These are phyloP conservation scores for Wickerhamomyces sp. DNA, from an alignment of 1,139 yeast species.

Conservation along the genomic window DNA sequence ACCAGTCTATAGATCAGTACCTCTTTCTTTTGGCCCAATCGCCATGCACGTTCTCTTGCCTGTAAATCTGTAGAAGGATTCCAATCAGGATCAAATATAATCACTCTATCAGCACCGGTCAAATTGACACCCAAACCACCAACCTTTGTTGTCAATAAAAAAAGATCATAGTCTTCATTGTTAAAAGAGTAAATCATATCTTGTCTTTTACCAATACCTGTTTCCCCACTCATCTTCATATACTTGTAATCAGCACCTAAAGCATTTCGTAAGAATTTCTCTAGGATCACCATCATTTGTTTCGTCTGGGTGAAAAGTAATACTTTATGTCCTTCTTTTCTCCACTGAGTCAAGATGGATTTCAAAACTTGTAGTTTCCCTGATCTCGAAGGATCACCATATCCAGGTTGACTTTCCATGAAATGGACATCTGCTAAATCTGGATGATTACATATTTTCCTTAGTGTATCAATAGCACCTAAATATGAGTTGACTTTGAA, in stretches of 20 bases:
- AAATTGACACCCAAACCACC: constrained; percentile 86
- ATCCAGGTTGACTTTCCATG: constrained; percentile 37
- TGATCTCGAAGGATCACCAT: constrained; percentile 67
- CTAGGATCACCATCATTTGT: constrained; percentile 89
- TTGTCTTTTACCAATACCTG: constrained; percentile 76
- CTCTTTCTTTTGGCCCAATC: constrained; percentile 90
- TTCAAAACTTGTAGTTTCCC: constrained; percentile 91
- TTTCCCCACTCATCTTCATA: constrained; percentile 92
- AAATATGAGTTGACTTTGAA: constrained; percentile 73
- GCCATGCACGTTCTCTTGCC: constrained; percentile 96
- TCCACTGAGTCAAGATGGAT: constrained; percentile 74
- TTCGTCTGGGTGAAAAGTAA: constrained; percentile 85
- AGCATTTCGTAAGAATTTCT: constrained; percentile 51
- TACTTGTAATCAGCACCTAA: constrained; percentile 39
- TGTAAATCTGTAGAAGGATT: constrained; percentile 97
- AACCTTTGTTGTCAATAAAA: constrained; percentile 84
- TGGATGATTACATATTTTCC: constrained; percentile 96
- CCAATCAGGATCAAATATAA: constrained; percentile 97
- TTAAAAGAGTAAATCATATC: constrained; percentile 77
- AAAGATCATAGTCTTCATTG: constrained; percentile 53
- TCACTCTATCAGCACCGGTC: constrained; percentile 93
- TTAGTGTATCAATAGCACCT: constrained; percentile 81
- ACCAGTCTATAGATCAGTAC: constrained; percentile 89
- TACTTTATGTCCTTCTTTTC: constrained; percentile 68
- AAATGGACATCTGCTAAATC: constrained; percentile 66